Conservation (phyloP, 1,139 yeast species). For the Geotrichum klebahnii region DNA sequence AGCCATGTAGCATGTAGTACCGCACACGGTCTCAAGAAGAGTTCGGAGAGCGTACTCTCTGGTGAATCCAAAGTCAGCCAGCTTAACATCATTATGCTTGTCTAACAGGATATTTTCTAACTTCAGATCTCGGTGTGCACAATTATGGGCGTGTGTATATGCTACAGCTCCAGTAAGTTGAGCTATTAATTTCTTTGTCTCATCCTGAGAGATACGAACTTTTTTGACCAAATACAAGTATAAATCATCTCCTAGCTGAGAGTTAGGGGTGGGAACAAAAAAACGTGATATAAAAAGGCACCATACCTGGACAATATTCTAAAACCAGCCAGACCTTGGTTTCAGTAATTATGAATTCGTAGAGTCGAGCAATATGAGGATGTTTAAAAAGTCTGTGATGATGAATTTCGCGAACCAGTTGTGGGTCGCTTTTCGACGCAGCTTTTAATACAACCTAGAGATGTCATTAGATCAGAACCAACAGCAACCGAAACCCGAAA, state of each 20-base stretch:
- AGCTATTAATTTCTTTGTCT: constrained; percentile 59
- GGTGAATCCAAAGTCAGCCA: constrained; percentile 92
- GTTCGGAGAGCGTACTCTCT: constrained; percentile 62
- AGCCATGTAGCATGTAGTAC: constrained; percentile 95
- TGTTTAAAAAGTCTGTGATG: constrained; percentile 82
- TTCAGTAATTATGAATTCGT: constrained; percentile 82
- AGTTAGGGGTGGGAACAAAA: too few relatives aligned
- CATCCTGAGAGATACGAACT: constrained; percentile 48
- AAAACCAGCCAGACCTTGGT: constrained; percentile 77
- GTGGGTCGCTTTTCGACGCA: constrained; percentile 77
- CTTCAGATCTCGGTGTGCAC: constrained; percentile 87
- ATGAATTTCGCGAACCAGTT: constrained; percentile 86
- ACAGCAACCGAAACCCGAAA: too few relatives aligned
- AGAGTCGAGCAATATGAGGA: constrained; percentile 76
- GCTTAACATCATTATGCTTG: constrained; percentile 61
- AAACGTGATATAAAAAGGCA: constrained; percentile 41
- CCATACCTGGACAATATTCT: constrained; percentile 66
- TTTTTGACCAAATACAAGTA: constrained; percentile 61
- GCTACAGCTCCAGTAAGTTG: constrained; percentile 81
- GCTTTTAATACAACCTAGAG: constrained; percentile 64
- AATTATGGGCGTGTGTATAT: constrained; percentile 74
- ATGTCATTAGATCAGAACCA: background rate
- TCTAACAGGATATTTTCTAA: constrained; percentile 80
- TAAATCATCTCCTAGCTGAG: constrained; percentile 80
- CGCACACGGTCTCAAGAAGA: constrained; percentile 81